Conservation (phyloP, 129 eudicot species). For the Arctium minus region DNA sequence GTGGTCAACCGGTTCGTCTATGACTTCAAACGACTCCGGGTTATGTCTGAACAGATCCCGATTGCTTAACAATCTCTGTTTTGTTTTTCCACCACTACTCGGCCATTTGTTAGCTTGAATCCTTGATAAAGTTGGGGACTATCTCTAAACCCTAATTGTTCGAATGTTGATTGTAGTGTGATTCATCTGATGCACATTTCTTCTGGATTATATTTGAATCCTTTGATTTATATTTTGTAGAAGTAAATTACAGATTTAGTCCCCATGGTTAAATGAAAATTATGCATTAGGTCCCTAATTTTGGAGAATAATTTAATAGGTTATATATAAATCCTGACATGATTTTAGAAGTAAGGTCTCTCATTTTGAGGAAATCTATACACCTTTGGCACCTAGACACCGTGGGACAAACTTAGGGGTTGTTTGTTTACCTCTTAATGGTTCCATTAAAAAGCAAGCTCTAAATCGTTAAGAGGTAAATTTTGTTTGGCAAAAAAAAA, state of each 20-base stretch:
- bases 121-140: not conserved
- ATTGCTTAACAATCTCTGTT: not conserved
- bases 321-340: no score
- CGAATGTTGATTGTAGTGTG: not conserved
- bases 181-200: not conserved
- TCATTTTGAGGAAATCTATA: no score
- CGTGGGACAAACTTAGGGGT: no score
- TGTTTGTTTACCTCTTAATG: no score
- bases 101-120: not conserved
- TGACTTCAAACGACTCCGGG: not conserved
- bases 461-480: no score
- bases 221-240: not conserved
- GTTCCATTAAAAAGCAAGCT: no score
- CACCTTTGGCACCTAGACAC: no score
- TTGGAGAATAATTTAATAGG: not conserved
- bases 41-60: not conserved
- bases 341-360: no score
- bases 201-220: not conserved
- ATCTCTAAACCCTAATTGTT: constrained; percentile 18
- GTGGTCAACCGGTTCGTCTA: not conserved
- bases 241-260: not conserved
- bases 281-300: not conserved
- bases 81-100: not conserved
- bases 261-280: not conserved
- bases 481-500: no score